Evolutionary conservation across 2,329 filamentous ascomycete genomes (phyloP), one percentile per base, ranked within the genome.

Genomic region (Pseudogymnoascus sp.): DNA sequence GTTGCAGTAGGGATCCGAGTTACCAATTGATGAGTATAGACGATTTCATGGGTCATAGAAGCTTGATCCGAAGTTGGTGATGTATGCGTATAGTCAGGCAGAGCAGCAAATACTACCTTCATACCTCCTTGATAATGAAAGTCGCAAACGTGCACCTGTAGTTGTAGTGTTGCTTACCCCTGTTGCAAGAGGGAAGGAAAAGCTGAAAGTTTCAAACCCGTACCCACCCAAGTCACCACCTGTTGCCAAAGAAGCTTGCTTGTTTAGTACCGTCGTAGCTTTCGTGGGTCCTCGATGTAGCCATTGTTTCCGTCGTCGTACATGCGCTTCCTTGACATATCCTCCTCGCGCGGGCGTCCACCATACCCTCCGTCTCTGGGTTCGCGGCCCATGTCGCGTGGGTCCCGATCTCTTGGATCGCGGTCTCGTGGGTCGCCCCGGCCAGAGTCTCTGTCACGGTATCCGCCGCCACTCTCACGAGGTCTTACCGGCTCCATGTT

Each of bases 401-500:
- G 53, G 16, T 86, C 84, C 73, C 78, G 72, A 66, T 74, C 75
- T 71, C 81, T 75, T 42, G 71, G 72, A 56, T 77, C 75, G 64
- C 82, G 79, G 61, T 82, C 76, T 64, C 81, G 82, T 68, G 84
- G 80, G 60, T 81, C 78, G 61, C 82, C 78, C 61, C 82, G 78
- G 67, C 83, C 68, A 21, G 68, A 71, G 61, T 78, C 76, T 62
- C 77, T 73, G 59, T 77, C 75, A 60, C 75, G 71, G 64, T 76
- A 76, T 38, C 77, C 79, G 70, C 67, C 79, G 70, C 67, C 80
- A 8, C 31, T 33, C 76, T 84, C 82, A 71, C 86, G 77, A 62
- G 86, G 85, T 72, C 89, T 87, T 73, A 95, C 85, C 66, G 90
- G 91, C 74, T 96, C 91, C 76, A 89, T 88, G 77, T 96, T 95